Percentiles rank a stretch among this genome's conserved stretches.
phyloP scores from a whole-genome alignment of 2,329 filamentous ascomycete species.

The Venturia pyrina region DNA sequence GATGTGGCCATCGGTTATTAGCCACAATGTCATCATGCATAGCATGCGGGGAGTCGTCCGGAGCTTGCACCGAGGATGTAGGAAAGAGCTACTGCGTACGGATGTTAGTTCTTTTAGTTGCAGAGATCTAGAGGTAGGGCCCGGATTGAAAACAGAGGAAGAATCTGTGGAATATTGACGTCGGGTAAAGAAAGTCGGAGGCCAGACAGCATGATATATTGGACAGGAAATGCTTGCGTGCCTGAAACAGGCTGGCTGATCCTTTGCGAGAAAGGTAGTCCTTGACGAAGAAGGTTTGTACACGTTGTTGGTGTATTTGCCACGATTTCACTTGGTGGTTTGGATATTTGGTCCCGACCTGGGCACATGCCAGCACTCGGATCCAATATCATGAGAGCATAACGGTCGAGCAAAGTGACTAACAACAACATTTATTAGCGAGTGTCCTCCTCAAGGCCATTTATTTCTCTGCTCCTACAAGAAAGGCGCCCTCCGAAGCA shows the following conservation, averaged over 20 bases:
- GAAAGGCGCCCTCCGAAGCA: neutral
- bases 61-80: neutral
- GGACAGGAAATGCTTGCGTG: no score
- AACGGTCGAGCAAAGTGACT: neutral
- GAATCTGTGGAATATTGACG: no score
- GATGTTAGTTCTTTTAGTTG: neutral
- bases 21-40: slow-evolving; percentile 6
- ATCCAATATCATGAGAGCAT: neutral
- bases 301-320: neutral
- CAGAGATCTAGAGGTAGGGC: neutral
- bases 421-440: neutral
- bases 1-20: neutral
- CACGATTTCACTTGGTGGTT: neutral
- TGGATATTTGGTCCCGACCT: neutral
- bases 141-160: neutral
- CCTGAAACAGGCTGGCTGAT: no score
- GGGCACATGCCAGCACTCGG: neutral
- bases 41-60: neutral
- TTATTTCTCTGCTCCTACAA: neutral
- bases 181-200: neutral
- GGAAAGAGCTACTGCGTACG: neutral
- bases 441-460: neutral
- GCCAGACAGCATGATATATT: no score
- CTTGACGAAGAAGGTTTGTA: neutral
- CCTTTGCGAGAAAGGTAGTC: no score